A percentile compares a stretch with the other conserved stretches of the same genome.
Evolutionary conservation across 495 filamentous ascomycete genomes (phyloP).

Genomic region (Pyrenula aspistea): DNA sequence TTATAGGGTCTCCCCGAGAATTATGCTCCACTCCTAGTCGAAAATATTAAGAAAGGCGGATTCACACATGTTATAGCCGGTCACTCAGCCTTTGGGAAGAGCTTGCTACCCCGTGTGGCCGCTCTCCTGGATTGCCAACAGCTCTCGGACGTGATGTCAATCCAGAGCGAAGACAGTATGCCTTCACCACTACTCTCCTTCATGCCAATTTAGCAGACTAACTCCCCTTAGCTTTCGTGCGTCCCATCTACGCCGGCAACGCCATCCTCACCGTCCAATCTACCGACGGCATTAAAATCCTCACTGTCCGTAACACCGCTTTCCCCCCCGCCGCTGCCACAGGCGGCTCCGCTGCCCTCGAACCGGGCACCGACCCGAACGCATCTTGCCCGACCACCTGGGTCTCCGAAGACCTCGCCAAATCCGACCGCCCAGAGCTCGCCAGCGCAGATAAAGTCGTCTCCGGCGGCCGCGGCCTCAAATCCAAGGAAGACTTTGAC

Average conservation of each 20-base stretch:
- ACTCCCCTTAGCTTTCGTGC: constrained; percentile 59
- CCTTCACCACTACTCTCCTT: constrained; percentile 2
- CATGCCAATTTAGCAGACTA: background rate
- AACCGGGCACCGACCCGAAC: constrained; percentile 44
- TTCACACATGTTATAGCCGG: constrained; percentile 84
- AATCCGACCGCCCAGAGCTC: constrained; percentile 90
- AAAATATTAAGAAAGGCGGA: constrained; percentile 89
- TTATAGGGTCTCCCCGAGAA: constrained; percentile 80
- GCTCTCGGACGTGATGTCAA: constrained; percentile 77
- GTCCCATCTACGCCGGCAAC: constrained; percentile 95
- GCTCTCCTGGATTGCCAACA: constrained; percentile 87
- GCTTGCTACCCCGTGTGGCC: constrained; percentile 86
- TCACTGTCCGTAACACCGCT: constrained; percentile 87
- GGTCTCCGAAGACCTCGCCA: constrained; percentile 86
- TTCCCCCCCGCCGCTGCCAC: constrained; percentile 45
- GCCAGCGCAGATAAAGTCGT: constrained; percentile 80
- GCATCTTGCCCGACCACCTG: constrained; percentile 62
- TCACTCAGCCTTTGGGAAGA: constrained; percentile 96
- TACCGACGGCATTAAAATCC: constrained; percentile 69
- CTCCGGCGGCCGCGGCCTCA: constrained; percentile 86
- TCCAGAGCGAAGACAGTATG: constrained; percentile 78
- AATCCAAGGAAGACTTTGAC: constrained; percentile 96
- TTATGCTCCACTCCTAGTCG: constrained; percentile 81
- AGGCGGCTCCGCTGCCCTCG: constrained; percentile 35
- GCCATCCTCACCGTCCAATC: constrained; percentile 96